Percentiles rank a stretch among this genome's conserved stretches.
Evolutionary conservation across 345 rosid genomes (phyloP).

Genomic region (Eucalyptus polybractea): DNA sequence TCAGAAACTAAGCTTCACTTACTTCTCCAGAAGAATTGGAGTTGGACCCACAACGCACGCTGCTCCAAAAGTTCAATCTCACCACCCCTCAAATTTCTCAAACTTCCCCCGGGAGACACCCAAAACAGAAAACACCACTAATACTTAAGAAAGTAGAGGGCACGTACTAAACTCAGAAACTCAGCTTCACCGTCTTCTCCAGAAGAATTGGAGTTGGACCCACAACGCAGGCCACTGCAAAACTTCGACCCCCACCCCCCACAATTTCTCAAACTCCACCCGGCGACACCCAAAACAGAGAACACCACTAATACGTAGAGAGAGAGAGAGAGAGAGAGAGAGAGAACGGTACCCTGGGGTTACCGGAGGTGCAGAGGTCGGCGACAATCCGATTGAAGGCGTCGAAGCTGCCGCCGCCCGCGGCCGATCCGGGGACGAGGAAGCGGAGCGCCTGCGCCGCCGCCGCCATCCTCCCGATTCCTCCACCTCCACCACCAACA

Average conservation of each 20-base stretch:
- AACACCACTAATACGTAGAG: not conserved
- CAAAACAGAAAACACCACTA: not conserved
- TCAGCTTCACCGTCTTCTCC: not conserved
- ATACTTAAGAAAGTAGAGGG: not conserved
- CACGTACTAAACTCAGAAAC: not conserved
- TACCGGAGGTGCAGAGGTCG: conserved; percentile 75
- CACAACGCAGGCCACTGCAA: not conserved
- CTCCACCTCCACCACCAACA: not conserved
- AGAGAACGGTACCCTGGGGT: conserved; percentile 47
- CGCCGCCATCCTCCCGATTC: conserved; percentile 27
- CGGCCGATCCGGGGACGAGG: conserved; percentile 26
- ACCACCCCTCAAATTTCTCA: not conserved
- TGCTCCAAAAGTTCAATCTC: not conserved
- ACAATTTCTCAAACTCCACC: not conserved
- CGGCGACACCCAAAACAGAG: not conserved
- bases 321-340: not conserved
- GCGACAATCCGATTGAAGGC: conserved; percentile 66
- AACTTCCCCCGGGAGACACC: not conserved
- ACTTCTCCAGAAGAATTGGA: not conserved
- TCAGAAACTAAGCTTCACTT: not conserved
- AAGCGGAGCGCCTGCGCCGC: conserved; percentile 53
- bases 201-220: not conserved
- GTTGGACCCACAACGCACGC: not conserved
- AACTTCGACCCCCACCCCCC: not conserved
- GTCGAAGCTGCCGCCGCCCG: conserved; percentile 59